These are phyloP conservation scores for Komagataella kurtzmanii DNA, from an alignment of 805 yeast species.

Conservation along the genomic window DNA sequence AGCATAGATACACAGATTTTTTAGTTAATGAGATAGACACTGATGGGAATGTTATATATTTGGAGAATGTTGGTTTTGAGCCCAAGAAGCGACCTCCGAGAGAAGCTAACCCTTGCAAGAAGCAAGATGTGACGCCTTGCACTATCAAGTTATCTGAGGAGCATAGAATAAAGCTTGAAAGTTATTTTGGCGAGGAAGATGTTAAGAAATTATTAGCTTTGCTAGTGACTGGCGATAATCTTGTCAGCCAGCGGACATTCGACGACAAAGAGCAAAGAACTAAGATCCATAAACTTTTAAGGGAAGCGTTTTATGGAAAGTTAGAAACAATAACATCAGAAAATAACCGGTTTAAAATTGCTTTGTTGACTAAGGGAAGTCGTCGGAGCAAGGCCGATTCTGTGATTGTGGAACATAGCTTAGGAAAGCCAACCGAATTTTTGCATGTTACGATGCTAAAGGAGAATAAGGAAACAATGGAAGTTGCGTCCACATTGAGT, in stretches of 20 bases:
- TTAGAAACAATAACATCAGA: constrained; percentile 72
- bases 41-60: constrained; percentile 59
- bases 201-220: constrained; percentile 39
- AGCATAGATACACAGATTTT: constrained; percentile 88
- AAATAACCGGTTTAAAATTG: constrained; percentile 50
- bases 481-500: constrained; percentile 65
- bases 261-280: constrained; percentile 67
- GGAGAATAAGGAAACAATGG: constrained; percentile 97
- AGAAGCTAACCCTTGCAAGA: constrained; percentile 17
- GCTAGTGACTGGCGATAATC: constrained; percentile 36
- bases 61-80: constrained; percentile 58
- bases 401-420: constrained; percentile 39
- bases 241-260: constrained; percentile 44
- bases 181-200: constrained; percentile 46
- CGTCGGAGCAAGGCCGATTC: constrained; percentile 24
- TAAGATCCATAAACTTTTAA: constrained; percentile 58
- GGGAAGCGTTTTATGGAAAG: constrained; percentile 60
- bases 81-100: constrained; percentile 19
- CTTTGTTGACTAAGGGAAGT: constrained; percentile 28
- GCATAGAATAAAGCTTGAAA: constrained; percentile 31
- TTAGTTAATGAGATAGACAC: constrained; percentile 77
- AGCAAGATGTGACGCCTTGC: constrained; percentile 6
- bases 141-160: constrained; percentile 23
- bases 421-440: constrained; percentile 58
- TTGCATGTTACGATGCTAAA: constrained; percentile 76